Base-by-base conservation (phyloP, 1,284 basidiomycete species). In the Ceratobasidium sp. region DNA sequence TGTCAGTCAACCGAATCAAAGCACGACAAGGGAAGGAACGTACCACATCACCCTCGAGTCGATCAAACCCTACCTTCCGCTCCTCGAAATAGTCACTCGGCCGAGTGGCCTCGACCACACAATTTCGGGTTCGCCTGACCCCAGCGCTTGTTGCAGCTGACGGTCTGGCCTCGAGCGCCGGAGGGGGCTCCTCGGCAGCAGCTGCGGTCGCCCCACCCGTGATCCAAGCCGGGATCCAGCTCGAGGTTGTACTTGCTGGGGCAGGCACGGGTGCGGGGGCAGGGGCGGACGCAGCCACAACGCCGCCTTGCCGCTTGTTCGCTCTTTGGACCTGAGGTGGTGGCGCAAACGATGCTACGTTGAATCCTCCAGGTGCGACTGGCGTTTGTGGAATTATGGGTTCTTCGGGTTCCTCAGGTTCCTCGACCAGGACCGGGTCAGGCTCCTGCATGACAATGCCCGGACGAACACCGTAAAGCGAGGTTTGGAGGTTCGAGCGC, bases 81-180 rank as follows among this genome's bases (percentile, higher is more conserved):
- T 61, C 70, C 45, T 61, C 28, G 34, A 71, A 71, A 43, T 71
- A 45, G 18, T 71, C 70, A 8, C 16, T 46, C 16, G 30, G n/a
- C 14, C 50, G 70, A 26, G 41, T n/a, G n/a, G 57, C 58, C 34
- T 60, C 58, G 36, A 50, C 58, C 36, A 61, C 46, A 50, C 16
- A 39, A 18, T 71, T 58, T 4, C 46, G 34, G 2, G 26, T 39
- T n/a, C 23, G 46, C 26, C 62, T 41, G 36, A 50, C 48, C 39
- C 21, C 39, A 8, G 45, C 50, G 18, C 60, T 50, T 4, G 32
- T 36, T 23, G 36, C 21, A 18, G n/a, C n/a, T 3, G 62, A n/a
- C 10, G 39, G 28, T 32, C 6, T 36, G n/a, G 32, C 48, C 26
- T 36, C 32, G 50, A 46, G 26, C 6, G 43, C n/a, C 21, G 46